Evolutionary conservation across 306 rosid genomes (phyloP), one percentile per base, ranked within the genome.

Genomic region (Dicorynia guianensis): DNA sequence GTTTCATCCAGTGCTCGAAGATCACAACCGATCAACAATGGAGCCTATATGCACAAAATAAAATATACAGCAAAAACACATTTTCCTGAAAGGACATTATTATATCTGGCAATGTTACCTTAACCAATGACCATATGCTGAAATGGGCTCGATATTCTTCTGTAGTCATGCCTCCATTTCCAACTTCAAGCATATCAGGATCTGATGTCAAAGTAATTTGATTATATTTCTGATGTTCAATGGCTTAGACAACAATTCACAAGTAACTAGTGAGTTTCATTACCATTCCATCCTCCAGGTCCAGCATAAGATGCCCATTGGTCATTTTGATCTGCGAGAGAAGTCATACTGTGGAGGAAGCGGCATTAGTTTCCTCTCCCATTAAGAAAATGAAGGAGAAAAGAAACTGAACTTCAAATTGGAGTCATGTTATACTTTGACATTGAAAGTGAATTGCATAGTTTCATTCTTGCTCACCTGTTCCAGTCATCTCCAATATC

Each of bases 221-320:
- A 25, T 25, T 25, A 25, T 25, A 48, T 50, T 34, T 14, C 46
- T 15, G 8, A 18, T 20, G 14, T n/a, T 10, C 4, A 42, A 34
- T 59, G 33, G 39, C 0, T 35, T 11, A 43, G 8, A 3, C 10
- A 68, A 30, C 8, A 8, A 5, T 43, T 6, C 62, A 33, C n/a
- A 25, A 25, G 30, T 25, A 25, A 39, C 17, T 3, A 11, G 42
- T 61, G 67, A 49, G 46, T 8, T 54, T 18, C 5, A 40, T 79
- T 85, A 89, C 96, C 97, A 78, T 92, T 92, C 97, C 97, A 92
- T 57, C 93, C 93, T 49, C 96, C 93, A 50, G 93, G 96, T 81
- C 85, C 85, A 60, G 96, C 97, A 70, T 83, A 87, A 36, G 96
- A 84, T 66, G 97, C 93, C 96, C 97, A 92, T 78, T 67, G 64